These are phyloP conservation scores for Candida suzukii DNA, from an alignment of 805 yeast species.

Conservation along the genomic window DNA sequence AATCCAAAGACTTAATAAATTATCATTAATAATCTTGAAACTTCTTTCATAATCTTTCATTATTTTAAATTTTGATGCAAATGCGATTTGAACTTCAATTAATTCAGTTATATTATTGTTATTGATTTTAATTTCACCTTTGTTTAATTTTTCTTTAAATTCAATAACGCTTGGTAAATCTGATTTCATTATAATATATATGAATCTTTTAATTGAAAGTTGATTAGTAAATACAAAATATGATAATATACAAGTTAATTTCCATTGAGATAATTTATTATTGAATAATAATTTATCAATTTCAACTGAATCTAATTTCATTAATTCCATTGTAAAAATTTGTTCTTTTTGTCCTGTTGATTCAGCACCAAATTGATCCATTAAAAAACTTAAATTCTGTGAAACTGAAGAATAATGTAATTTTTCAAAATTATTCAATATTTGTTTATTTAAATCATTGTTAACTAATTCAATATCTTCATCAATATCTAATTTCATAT, in stretches of 20 bases:
- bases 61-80: conserved; percentile 18
- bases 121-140: conserved; percentile 3
- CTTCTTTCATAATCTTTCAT: conserved; percentile 10
- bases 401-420: conserved; percentile 8
- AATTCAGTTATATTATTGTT: neutral
- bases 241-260: conserved; percentile 12
- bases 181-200: conserved; percentile 13
- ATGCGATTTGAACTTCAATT: conserved; percentile 12
- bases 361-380: conserved; percentile 10
- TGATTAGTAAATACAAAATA: conserved; percentile 11
- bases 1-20: conserved; percentile 13
- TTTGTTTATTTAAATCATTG: neutral
- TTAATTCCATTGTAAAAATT: neutral
- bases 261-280: conserved; percentile 3
- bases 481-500: neutral
- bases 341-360: neutral
- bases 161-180: conserved; percentile 1
- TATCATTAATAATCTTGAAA: conserved; percentile 7
- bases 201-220: conserved; percentile 9
- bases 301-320: neutral
- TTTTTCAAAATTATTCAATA: conserved; percentile 3
- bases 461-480: neutral
- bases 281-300: neutral
- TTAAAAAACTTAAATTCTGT: conserved; percentile 8
- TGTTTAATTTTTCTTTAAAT: neutral